phyloP scores from a whole-genome alignment of 2,329 filamentous ascomycete species.

The Verticillium tricorpus region DNA sequence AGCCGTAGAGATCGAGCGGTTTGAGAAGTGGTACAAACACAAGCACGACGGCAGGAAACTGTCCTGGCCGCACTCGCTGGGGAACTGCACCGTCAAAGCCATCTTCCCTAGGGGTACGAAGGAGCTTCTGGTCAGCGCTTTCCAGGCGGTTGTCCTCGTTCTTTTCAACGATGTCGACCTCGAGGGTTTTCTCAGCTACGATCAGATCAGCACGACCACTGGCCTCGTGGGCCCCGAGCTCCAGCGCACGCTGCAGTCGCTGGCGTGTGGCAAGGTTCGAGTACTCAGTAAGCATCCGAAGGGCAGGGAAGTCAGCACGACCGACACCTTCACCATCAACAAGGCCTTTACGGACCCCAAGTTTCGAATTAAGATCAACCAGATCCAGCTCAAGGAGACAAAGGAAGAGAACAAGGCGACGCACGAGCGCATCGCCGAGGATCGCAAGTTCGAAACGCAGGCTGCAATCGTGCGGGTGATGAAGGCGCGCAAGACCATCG shows the following conservation, averaged over 20 bases:
- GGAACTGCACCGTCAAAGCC: constrained; percentile 82
- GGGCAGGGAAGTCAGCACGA: constrained; percentile 70
- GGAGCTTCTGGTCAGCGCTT: constrained; percentile 85
- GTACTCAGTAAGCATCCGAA: constrained; percentile 83
- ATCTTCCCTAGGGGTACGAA: constrained; percentile 76
- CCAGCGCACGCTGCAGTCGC: constrained; percentile 85
- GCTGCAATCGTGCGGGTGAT: constrained; percentile 95
- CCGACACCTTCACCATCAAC: constrained; percentile 85
- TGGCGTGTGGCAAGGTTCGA: constrained; percentile 84
- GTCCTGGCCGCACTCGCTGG: constrained; percentile 89
- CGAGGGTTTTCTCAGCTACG: constrained; percentile 66
- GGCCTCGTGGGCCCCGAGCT: constrained; percentile 74
- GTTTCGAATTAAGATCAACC: constrained; percentile 95
- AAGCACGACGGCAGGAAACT: constrained; percentile 87
- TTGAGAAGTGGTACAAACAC: constrained; percentile 78
- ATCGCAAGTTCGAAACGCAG: constrained; percentile 93
- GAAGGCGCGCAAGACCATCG: constrained; percentile 87
- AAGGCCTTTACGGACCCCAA: constrained; percentile 71
- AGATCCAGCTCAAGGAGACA: constrained; percentile 95
- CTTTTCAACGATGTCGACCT: constrained; percentile 73
- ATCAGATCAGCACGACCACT: constrained; percentile 69
- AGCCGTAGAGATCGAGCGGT: constrained; percentile 70
- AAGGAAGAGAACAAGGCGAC: constrained; percentile 92
- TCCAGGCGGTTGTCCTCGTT: constrained; percentile 85
- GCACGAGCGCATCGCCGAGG: constrained; percentile 81